Evolutionary conservation across 1,139 yeast species (phyloP), one percentile per base, ranked within the genome.

Genomic region (Saccharomyces hybrid): DNA sequence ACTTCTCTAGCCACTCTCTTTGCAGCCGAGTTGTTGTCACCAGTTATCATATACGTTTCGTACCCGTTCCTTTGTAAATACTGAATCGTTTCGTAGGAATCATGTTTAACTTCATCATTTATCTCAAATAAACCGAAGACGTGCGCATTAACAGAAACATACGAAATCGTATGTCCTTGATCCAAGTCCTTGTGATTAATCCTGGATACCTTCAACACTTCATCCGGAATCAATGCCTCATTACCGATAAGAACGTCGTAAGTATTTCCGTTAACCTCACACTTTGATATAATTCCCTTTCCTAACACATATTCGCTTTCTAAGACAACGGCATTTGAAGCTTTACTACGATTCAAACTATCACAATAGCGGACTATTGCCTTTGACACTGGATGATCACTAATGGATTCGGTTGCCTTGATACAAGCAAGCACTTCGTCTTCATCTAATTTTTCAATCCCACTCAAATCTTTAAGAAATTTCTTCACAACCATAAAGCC

Each of bases 321-420:
- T 50, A 64, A 48, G 68, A 74, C 62, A 50, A 65, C 60, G 66
- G 75, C 55, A 65, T 75, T 47, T 29, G 8, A 47, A 21, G 7
- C 32, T 49, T 47, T 28, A 57, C 59, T 32, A 57, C 57, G 11
- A 58, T 12, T 55, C 52, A 29, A 38, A 31, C 28, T 4, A 4
- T 64, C 64, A 14, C 77, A 75, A 56, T 67, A 72, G 4, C 62
- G 60, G 0, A 72, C 75, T 44, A 93, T 76, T 0, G 97, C 91
- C 59, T 74, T 77, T 1, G 95, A 97, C 28, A 88, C 79, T 0
- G 98, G 98, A 70, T 93, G 99, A 66, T 90, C 97, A 56, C 95
- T 86, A 55, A 79, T 77, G 19, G 73, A 64, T 69, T 93, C 98
- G 2, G 86, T 73, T 0, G 83, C 74, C 1, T 85, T 83, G 11